phyloP scores from a whole-genome alignment of 441 rosid species.

The Omphalea diandra region DNA sequence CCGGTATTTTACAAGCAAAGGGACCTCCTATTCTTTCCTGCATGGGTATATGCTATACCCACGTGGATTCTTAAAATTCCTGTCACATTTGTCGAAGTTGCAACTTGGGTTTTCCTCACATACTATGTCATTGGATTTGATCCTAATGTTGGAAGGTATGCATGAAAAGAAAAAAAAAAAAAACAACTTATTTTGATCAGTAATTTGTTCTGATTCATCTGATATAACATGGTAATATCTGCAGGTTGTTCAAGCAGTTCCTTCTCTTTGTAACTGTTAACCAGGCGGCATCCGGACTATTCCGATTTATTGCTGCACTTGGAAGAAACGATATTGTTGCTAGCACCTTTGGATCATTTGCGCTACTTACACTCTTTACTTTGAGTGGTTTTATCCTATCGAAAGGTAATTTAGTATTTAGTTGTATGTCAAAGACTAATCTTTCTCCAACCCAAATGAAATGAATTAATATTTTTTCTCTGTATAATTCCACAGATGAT shows the following conservation, averaged over 20 bases:
- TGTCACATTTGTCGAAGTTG: slow-evolving; percentile 53
- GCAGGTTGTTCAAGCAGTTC: slow-evolving; percentile 74
- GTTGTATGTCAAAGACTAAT: not conserved
- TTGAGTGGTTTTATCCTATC: slow-evolving; percentile 75
- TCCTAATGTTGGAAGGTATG: too few relatives aligned
- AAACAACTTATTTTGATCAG: too few relatives aligned
- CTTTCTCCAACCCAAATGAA: not conserved
- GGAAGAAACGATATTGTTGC: slow-evolving; percentile 77
- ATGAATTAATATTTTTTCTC: not conserved
- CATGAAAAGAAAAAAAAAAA: not conserved
- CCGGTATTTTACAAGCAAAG: too few relatives aligned
- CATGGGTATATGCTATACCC: slow-evolving; percentile 78
- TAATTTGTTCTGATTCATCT: slow-evolving; percentile 4
- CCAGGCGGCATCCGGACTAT: slow-evolving; percentile 73
- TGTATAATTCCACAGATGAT: slow-evolving; percentile 35
- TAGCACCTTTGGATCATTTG: too few relatives aligned
- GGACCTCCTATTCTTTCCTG: too few relatives aligned
- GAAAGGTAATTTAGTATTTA: slow-evolving; percentile 39
- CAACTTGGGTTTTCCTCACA: too few relatives aligned
- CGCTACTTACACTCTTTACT: slow-evolving; percentile 46
- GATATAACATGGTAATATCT: slow-evolving; percentile 10
- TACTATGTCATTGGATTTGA: too few relatives aligned
- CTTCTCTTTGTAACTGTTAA: slow-evolving; percentile 45
- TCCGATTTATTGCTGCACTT: slow-evolving; percentile 53
- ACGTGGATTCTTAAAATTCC: slow-evolving; percentile 79